Base-by-base conservation (phyloP, 805 yeast genomes). In the Sungouiozyma intestinalis region DNA sequence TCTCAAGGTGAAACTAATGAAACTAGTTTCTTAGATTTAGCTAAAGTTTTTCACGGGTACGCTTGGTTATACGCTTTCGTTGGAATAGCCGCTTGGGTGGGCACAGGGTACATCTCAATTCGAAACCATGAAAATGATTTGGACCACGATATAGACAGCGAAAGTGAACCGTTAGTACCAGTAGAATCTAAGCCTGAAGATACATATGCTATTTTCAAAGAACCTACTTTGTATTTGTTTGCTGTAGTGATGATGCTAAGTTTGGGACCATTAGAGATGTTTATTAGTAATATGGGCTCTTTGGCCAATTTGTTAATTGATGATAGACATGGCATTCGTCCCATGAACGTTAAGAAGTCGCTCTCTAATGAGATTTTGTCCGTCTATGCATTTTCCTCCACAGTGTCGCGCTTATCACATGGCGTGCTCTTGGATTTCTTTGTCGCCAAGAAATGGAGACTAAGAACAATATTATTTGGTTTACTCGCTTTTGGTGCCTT, bases 181-280 rank as follows among this genome's bases (percentile, higher is more conserved):
- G 17, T 46, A 29, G 16, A 32, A 15, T 40, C 42, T 3, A 3
- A 17, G 19, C 13, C 38, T 39, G 18, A 27, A n/a, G 13, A 29
- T 4, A 16, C 35, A 17, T 17, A 18, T 6, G 8, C 27, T 16
- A 50, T 65, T 48, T 57, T 80, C 37, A 59, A 61, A 24, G 86
- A 81, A 51, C 67, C 68, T 17, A 69, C 81, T 1, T 74, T 85
- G 37, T 79, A 85, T 68, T 45, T 81, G 2, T 62, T 85, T n/a
- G 67, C 83, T 19, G 45, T 72, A 2, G 72, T 86, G 9, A 69
- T 87, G 41, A 67, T 87, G 20, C 62, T 85, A 37, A 71, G 79
- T 29, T 63, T 85, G 20, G 97, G 97, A 0, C 90, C 95, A 0
- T 65, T 85, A 43, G 97, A 88, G 53, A 77, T 85, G 70, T 86